phyloP scores from a whole-genome alignment of 2,329 filamentous ascomycete species.

The Fusarium sp. region DNA sequence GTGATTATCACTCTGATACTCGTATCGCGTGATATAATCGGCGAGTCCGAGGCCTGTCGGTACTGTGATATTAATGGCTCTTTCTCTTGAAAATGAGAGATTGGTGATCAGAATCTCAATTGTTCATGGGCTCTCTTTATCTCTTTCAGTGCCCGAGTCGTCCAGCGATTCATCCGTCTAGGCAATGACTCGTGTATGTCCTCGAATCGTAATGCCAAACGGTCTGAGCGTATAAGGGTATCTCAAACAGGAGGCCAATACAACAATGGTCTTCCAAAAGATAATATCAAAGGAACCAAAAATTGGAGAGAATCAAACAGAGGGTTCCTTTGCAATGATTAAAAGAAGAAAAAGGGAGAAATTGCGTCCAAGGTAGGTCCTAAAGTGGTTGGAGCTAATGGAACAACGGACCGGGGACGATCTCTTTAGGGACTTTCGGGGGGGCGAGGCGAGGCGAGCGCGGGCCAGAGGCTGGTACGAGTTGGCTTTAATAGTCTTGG shows the following conservation, averaged over 20 bases:
- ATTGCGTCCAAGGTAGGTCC: constrained; percentile 31
- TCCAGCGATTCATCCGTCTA: constrained; percentile 24
- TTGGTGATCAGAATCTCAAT: constrained; percentile 1
- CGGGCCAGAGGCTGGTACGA: constrained; percentile 1
- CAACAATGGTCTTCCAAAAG: neutral
- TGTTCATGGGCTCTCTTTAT: constrained; percentile 6
- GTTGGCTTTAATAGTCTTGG: neutral
- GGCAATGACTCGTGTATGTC: constrained; percentile 27
- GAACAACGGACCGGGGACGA: constrained; percentile 34
- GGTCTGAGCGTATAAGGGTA: constrained; percentile 18
- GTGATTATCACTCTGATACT: constrained; percentile 2
- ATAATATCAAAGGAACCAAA: neutral
- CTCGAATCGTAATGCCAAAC: constrained; percentile 7
- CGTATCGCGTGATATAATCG: constrained; percentile 12
- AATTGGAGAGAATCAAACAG: neutral
- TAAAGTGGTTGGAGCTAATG: constrained; percentile 28
- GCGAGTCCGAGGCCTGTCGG: constrained; percentile 22
- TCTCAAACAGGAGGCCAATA: neutral
- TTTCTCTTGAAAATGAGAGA: neutral
- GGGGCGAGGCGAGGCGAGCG: constrained; percentile 10
- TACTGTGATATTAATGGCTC: constrained; percentile 9
- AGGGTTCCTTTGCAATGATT: neutral
- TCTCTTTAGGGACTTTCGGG: constrained; percentile 14
- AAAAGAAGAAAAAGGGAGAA: constrained; percentile 23
- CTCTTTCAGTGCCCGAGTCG: neutral